Conservation (phyloP, 345 rosid species). For the Camelina neglecta region DNA sequence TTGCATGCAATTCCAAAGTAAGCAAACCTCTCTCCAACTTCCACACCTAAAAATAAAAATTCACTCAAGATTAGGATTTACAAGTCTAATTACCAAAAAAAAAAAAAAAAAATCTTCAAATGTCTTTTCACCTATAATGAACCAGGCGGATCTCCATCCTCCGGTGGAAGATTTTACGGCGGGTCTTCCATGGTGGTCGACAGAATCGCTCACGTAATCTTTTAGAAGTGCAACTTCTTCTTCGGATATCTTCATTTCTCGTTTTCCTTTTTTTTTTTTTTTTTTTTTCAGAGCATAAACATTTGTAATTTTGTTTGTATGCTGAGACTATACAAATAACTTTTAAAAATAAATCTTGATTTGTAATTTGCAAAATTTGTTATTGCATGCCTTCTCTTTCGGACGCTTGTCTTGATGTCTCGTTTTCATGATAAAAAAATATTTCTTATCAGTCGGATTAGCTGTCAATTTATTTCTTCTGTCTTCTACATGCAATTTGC, state of each 20-base stretch:
- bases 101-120: neutral
- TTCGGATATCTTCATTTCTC: conserved; percentile 23
- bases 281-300: too few species aligned
- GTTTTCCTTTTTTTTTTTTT: neutral
- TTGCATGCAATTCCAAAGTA: conserved; percentile 52
- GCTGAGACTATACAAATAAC: neutral
- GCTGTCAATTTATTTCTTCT: neutral
- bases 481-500: neutral
- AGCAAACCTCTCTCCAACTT: conserved; percentile 59
- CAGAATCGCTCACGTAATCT: conserved; percentile 38
- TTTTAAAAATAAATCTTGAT: too few species aligned
- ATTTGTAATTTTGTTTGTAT: too few species aligned
- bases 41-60: conserved; percentile 39
- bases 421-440: neutral
- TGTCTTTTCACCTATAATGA: conserved; percentile 33
- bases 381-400: neutral
- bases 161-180: conserved; percentile 42
- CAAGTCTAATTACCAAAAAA: neutral
- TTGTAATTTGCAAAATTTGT: too few species aligned
- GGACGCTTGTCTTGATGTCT: neutral
- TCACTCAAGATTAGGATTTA: neutral
- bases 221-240: conserved; percentile 32
- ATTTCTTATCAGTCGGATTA: neutral
- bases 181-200: conserved; percentile 33
- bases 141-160: conserved; percentile 43